Evolutionary conservation across 83 land plant species (phyloP).

Genomic region (Picea mariana): DNA sequence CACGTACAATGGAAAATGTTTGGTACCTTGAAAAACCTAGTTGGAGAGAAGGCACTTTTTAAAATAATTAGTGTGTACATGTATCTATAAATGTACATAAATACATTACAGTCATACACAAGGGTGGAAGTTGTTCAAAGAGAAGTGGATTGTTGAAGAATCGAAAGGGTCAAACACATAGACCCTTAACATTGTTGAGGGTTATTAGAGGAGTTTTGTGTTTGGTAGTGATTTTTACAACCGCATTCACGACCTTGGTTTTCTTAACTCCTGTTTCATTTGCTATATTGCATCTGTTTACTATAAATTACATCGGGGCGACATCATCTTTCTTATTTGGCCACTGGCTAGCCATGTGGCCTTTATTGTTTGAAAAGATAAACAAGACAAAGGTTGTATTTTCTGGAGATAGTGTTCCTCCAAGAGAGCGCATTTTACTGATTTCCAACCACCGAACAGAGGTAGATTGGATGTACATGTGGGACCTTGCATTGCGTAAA

Average conservation of each 20-base stretch:
- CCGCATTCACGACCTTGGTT: constrained; percentile 28
- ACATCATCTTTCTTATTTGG: constrained; percentile 31
- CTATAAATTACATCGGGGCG: constrained; percentile 27
- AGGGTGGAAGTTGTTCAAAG: background rate
- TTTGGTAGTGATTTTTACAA: constrained; percentile 29
- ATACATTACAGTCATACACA: no score
- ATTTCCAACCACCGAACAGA: constrained; percentile 52
- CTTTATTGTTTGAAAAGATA: constrained; percentile 46
- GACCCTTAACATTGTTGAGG: constrained; percentile 32
- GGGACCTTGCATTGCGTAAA: constrained; percentile 48
- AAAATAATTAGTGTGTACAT: no score
- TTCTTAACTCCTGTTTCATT: constrained; percentile 27
- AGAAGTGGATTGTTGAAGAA: background rate
- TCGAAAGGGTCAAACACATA: constrained; percentile 17
- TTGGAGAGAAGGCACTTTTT: no score
- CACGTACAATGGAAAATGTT: no score
- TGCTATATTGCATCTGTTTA: constrained; percentile 25
- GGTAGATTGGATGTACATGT: constrained; percentile 62
- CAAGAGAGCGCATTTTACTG: constrained; percentile 30
- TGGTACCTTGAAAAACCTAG: no score
- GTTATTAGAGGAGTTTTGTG: constrained; percentile 32
- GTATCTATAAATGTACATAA: no score
- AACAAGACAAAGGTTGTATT: constrained; percentile 45
- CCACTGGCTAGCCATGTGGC: constrained; percentile 54
- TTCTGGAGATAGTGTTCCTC: constrained; percentile 39